Percentiles rank a stretch among this genome's conserved stretches.
phyloP scores from a whole-genome alignment of 257 asterid species.

The Solanum paucissectum region DNA sequence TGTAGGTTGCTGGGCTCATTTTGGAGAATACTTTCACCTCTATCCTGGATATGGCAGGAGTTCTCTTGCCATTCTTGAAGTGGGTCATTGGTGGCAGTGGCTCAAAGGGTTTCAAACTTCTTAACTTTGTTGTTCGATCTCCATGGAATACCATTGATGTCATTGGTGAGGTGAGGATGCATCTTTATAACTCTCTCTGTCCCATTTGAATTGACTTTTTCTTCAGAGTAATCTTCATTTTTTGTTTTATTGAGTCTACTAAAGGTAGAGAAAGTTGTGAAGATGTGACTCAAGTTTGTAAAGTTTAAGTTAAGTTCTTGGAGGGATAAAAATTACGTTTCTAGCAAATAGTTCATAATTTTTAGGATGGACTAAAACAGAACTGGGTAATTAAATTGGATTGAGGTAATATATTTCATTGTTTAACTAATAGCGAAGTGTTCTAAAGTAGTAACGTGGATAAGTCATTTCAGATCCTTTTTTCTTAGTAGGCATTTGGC shows the following conservation, averaged over 20 bases:
- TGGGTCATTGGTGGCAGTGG: slow-evolving; percentile 84
- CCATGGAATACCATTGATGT: slow-evolving; percentile 93
- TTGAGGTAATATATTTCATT: background rate
- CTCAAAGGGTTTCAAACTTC: slow-evolving; percentile 63
- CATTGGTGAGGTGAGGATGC: slow-evolving; percentile 65
- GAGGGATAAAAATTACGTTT: background rate
- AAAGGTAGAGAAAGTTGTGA: background rate
- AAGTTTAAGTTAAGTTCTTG: background rate
- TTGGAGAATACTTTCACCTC: slow-evolving; percentile 96
- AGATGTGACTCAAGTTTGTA: background rate
- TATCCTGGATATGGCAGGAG: slow-evolving; percentile 97
- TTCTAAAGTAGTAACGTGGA: background rate
- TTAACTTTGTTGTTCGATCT: slow-evolving; percentile 83
- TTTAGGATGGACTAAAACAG: background rate
- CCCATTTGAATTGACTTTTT: background rate
- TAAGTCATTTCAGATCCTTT: background rate
- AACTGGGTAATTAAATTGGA: background rate
- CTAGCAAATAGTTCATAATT: background rate
- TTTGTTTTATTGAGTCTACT: background rate
- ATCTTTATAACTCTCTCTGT: background rate
- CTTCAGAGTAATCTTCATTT: background rate
- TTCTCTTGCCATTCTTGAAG: slow-evolving; percentile 74
- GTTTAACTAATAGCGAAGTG: background rate
- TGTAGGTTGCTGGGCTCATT: slow-evolving; percentile 70
- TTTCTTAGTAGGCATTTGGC: background rate